Conservation (phyloP, 176 grass and related monocot genomes). For the Aegilops tauschii region DNA sequence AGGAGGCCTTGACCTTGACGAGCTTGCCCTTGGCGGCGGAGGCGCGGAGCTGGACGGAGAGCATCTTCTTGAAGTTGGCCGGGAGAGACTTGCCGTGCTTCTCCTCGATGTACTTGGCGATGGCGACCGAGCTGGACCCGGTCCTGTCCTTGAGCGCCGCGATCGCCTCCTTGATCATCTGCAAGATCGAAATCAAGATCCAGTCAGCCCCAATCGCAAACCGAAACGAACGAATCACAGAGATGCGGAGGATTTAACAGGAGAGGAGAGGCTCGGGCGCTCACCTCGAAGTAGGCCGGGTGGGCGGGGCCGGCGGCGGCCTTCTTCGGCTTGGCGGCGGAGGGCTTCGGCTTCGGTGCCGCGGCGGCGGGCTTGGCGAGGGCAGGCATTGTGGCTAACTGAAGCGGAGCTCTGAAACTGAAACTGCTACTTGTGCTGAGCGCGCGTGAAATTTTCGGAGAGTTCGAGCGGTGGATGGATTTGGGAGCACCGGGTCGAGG, state of each 20-base stretch:
- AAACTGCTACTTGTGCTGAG: not conserved
- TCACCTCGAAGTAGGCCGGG: constrained; percentile 67
- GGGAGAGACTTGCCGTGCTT: constrained; percentile 63
- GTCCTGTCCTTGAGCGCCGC: constrained; percentile 64
- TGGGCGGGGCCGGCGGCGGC: constrained; percentile 30
- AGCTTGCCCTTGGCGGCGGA: constrained; percentile 78
- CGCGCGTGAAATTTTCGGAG: not conserved
- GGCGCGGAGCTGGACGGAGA: constrained; percentile 49
- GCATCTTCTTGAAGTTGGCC: constrained; percentile 73
- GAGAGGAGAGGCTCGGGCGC: rapidly evolving
- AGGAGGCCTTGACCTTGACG: constrained; percentile 95
- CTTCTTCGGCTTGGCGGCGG: constrained; percentile 45
- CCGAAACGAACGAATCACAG: not conserved
- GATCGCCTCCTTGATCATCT: constrained; percentile 99
- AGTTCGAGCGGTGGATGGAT: not conserved
- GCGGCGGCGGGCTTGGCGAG: constrained; percentile 25
- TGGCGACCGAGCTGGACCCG: constrained; percentile 74
- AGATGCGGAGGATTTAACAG: not conserved
- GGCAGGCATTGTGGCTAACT: constrained; percentile 30
- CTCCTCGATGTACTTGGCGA: constrained; percentile 77
- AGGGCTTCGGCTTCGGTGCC: constrained; percentile 34
- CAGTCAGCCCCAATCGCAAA: not conserved
- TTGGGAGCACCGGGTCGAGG: not conserved
- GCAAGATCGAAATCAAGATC: not conserved
- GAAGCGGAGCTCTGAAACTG: not conserved